A percentile compares a stretch with the other conserved stretches of the same genome.
phyloP scores from a whole-genome alignment of 192 early-diverging fungal genomes.

The Backusella australiensis region DNA sequence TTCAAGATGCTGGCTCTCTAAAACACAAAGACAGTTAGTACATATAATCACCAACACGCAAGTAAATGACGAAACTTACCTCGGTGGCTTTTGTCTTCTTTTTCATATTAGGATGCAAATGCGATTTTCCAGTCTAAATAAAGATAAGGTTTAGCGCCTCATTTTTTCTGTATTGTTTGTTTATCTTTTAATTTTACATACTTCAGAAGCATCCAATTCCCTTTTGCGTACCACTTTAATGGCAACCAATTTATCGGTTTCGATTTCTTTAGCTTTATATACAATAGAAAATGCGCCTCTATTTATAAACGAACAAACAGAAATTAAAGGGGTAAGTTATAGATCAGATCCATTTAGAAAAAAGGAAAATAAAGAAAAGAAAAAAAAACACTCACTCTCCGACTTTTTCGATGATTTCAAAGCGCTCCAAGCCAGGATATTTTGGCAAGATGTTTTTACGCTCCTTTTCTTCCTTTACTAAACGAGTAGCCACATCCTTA shows the following conservation, averaged over 20 bases:
- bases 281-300: constrained; percentile 88
- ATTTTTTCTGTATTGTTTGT: not conserved
- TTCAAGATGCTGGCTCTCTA: constrained; percentile 76
- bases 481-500: constrained; percentile 41
- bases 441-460: constrained; percentile 47
- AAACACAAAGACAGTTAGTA: not conserved
- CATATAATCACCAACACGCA: no score
- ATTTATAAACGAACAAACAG: not conserved
- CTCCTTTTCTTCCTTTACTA: constrained; percentile 51
- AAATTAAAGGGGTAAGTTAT: not conserved
- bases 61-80: not conserved
- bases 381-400: constrained; percentile 60
- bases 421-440: constrained; percentile 62
- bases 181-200: constrained; percentile 20
- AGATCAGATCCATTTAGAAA: not conserved
- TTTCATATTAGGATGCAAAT: constrained; percentile 40
- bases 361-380: not conserved
- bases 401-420: constrained; percentile 61
- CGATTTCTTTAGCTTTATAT: constrained; percentile 66
- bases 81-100: constrained; percentile 37
- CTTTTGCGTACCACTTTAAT: constrained; percentile 82
- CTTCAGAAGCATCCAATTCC: constrained; percentile 70
- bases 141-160: not conserved
- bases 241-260: constrained; percentile 68
- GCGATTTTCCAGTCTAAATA: constrained; percentile 22